These are phyloP conservation scores for Stipa capillata DNA, from an alignment of 176 grass and related monocot genomes.

Conservation along the genomic window DNA sequence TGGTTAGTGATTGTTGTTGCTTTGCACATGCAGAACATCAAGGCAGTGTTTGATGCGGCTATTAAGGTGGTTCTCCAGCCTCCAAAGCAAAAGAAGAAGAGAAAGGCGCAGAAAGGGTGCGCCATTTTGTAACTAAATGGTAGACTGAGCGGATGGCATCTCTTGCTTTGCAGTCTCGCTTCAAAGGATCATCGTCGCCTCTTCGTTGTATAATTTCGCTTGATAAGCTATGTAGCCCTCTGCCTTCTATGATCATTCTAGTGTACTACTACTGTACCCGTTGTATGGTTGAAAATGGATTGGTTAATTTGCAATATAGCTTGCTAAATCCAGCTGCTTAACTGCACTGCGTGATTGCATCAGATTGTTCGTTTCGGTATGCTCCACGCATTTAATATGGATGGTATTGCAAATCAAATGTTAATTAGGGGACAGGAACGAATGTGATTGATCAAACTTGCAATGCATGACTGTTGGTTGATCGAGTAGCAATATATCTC, in stretches of 20 bases:
- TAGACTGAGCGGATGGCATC: not conserved
- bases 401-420: no score
- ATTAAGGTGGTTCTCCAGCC: conserved; percentile 81
- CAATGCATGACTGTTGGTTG: no score
- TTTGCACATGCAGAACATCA: conserved; percentile 53
- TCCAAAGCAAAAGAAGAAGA: conserved; percentile 73
- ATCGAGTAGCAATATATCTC: no score
- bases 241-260: no score
- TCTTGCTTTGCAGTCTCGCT: conserved; percentile 23
- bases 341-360: not conserved
- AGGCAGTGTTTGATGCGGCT: conserved; percentile 71
- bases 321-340: not conserved
- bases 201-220: conserved; percentile 14
- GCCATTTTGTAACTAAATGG: conserved; percentile 54
- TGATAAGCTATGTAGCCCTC: not conserved
- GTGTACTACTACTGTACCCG: not conserved
- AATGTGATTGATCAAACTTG: no score
- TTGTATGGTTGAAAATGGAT: not conserved
- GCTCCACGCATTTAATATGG: no score
- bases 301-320: conserved; percentile 5
- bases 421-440: no score
- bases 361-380: no score
- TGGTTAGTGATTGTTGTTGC: conserved; percentile 10
- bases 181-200: not conserved
- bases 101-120: conserved; percentile 53